Conservation (phyloP, 2,329 filamentous ascomycete species). For the Fusarium protoensiforme region DNA sequence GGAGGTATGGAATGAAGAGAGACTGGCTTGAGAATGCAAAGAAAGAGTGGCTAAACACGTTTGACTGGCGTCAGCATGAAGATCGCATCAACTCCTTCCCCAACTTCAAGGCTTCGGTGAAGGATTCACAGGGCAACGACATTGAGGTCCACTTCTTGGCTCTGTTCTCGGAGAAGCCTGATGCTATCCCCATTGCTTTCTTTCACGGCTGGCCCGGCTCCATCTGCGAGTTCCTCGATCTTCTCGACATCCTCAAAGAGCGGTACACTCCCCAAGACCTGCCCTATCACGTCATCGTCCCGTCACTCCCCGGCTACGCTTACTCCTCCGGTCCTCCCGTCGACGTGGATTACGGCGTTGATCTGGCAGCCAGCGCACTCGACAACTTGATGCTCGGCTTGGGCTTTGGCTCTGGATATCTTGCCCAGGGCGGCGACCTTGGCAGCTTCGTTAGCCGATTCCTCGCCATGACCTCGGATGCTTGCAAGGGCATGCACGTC, state of each 20-base stretch:
- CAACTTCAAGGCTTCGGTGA: slow-evolving; percentile 56
- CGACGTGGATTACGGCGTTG: slow-evolving; percentile 51
- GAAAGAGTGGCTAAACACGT: slow-evolving; percentile 53
- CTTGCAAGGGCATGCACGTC: slow-evolving; percentile 16
- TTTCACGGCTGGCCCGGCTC: slow-evolving; percentile 67
- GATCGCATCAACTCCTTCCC: slow-evolving; percentile 58
- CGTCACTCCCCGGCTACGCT: slow-evolving; percentile 65
- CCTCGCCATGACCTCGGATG: slow-evolving; percentile 39
- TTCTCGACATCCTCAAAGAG: slow-evolving; percentile 57
- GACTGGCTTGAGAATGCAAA: neutral
- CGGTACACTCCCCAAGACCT: slow-evolving; percentile 62
- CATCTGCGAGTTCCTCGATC: slow-evolving; percentile 66
- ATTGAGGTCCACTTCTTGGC: slow-evolving; percentile 64
- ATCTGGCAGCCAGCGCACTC: slow-evolving; percentile 52
- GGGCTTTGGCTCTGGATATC: slow-evolving; percentile 63
- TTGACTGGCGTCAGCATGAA: slow-evolving; percentile 57
- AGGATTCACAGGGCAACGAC: slow-evolving; percentile 39
- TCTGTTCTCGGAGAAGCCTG: slow-evolving; percentile 61
- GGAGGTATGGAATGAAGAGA: slow-evolving; percentile 43
- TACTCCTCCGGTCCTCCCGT: slow-evolving; percentile 61
- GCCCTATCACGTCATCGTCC: slow-evolving; percentile 68
- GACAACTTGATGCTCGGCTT: slow-evolving; percentile 63
- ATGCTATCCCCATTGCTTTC: slow-evolving; percentile 62
- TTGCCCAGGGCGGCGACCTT: slow-evolving; percentile 68
- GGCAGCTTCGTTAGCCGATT: slow-evolving; percentile 58